Base-by-base conservation (phyloP, 192 early-diverging fungal species). In the Linderina pennispora region DNA sequence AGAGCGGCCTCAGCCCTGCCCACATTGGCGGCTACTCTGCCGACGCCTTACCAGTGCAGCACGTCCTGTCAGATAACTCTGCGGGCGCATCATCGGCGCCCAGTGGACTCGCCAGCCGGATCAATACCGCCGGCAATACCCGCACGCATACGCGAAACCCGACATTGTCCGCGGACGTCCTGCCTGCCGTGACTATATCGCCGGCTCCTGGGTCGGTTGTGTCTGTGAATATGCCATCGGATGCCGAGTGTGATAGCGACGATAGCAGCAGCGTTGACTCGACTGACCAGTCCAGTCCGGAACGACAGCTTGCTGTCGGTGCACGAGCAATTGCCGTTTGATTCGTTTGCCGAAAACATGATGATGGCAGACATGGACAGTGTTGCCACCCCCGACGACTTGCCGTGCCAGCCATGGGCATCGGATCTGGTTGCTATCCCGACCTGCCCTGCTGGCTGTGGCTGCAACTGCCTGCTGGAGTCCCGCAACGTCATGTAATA, bases 391-490 rank as follows among this genome's bases (percentile, higher is more conserved):
- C 55, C 48, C 20, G 40, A 24, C 26, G 66, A 70, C 1, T 60
- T 51, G 2, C 60, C 56, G 37, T 58, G 57, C 32, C 55, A 50
- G 6, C n/a, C 22, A 23, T 23, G 26, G 17, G 15, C 40, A 42
- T 11, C 40, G 31, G 25, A 24, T 50, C 57, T 45, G 20, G 3
- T 39, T 13, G 54, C 50, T n/a, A 46, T 55, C 3, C 69, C 69
- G 2, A 73, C 69, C 8, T 73, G 69, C 24, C 62, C 69, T 0
- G 48, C 53, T 0, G 69, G 69, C 1, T 73, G 69, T 23, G 69
- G 56, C 5, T 73, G 69, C 48, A 65, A 58, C 37, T 73, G 69
- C 22, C 23, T 73, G 31, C 54, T 50, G 39, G 58, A 65, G 22
- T 58, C 58, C 17, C 44, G 51, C 3, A 16, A 40, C 11, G 48